Evolutionary conservation across 1,139 yeast genomes (phyloP).

Genomic region (Pneumocystis jirovecii): DNA sequence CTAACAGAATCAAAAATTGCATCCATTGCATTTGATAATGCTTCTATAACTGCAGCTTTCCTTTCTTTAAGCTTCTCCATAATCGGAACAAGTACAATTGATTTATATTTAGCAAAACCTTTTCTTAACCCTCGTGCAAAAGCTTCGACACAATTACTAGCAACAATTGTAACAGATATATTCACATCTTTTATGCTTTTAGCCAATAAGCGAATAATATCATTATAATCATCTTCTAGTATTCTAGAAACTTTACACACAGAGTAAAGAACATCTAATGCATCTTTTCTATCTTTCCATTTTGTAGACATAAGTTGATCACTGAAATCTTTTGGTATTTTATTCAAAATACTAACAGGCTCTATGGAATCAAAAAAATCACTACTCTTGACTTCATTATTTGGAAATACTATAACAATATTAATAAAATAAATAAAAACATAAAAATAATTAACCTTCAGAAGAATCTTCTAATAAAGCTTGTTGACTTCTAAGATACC

Average conservation of each 20-base stretch:
- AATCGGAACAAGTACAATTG: constrained; percentile 43
- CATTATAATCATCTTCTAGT: constrained; percentile 46
- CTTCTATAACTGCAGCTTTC: constrained; percentile 61
- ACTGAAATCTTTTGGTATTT: constrained; percentile 50
- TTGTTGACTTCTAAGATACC: constrained; percentile 42
- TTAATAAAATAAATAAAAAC: constrained; percentile 16
- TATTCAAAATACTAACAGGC: constrained; percentile 46
- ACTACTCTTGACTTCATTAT: constrained; percentile 18
- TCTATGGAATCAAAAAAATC: constrained; percentile 44
- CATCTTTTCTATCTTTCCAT: constrained; percentile 91
- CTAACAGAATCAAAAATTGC: constrained; percentile 34
- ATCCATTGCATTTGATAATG: constrained; percentile 51
- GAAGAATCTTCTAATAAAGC: constrained; percentile 16
- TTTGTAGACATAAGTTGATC: constrained; percentile 43
- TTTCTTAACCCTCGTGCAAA: constrained; percentile 54
- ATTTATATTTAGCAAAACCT: constrained; percentile 41
- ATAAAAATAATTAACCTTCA: constrained; percentile 14
- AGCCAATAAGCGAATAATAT: constrained; percentile 44
- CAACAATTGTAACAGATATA: constrained; percentile 68
- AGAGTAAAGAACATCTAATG: constrained; percentile 50
- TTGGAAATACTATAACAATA: constrained; percentile 2
- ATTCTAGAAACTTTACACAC: constrained; percentile 37
- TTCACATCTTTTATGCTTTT: constrained; percentile 80
- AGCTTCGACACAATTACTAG: constrained; percentile 52
- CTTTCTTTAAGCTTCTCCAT: constrained; percentile 81